Base-by-base conservation (phyloP, 2,329 filamentous ascomycete genomes). In the Meredithiella fracta region DNA sequence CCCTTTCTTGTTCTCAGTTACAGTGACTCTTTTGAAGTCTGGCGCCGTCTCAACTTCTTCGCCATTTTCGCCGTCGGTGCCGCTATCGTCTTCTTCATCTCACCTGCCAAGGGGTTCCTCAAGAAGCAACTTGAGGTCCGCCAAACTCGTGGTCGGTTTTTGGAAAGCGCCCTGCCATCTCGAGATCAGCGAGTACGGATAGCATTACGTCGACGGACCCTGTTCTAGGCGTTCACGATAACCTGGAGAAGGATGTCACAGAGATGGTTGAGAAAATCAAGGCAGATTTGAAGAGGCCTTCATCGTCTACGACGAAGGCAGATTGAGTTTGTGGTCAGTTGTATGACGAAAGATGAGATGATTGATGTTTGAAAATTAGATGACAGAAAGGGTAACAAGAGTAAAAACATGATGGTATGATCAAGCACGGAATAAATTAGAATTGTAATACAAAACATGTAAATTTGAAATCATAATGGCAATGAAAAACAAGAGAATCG, bases 1-100 rank as follows among this genome's bases (percentile, higher is more conserved):
- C 92, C 92, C 0, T 98, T 98, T 69, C 77, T 96, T 47, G 73
- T 96, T 40, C 82, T 98, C 23, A 75, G 74, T 22, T 80, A 96
- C 61, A 69, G 73, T 17, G 77, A 80, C 59, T 90, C 84, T 8
- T 68, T 94, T 44, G 71, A 74, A 1, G 83, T 86, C 58, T 98
- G 92, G 92, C 70, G 79, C 0, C 80, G 86, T 44, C 85, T 96
- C 37, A 92, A 95, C 70, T 97, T 89, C 71, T 98, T 94, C 68
- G 81, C 79, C 31, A 73, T 92, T 55, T 65, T 90, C 59, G 82
- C 81, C 61, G 85, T 85, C 1, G 68, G 73, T 8, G 66, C 70
- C 0, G 79, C 81, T 17, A 78, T 90, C 57, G 78, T 73, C 6
- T 84, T 95, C 70, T 95, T 97, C 65, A 77, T 82, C 42, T 87